Conservation (phyloP, 176 grass and related monocot species). For the Lolium rigidum region DNA sequence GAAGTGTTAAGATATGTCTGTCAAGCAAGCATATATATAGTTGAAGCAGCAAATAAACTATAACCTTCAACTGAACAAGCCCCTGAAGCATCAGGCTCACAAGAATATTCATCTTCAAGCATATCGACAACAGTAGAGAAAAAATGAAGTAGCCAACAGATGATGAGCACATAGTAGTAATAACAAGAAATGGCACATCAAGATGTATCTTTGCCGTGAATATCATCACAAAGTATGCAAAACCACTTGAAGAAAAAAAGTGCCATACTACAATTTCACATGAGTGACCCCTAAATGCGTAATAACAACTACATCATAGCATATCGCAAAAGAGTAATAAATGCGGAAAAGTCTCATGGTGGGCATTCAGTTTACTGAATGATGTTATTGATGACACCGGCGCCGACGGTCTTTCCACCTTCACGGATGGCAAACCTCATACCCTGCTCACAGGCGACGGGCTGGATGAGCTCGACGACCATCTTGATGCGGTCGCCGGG, state of each 20-base stretch:
- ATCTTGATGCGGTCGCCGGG: constrained; percentile 89
- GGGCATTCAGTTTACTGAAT: constrained; percentile 61
- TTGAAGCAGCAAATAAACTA: constrained; percentile 21
- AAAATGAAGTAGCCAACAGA: constrained; percentile 9
- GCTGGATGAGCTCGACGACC: constrained; percentile 83
- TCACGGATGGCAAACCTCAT: constrained; percentile 93
- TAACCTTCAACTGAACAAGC: constrained; percentile 1
- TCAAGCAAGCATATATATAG: constrained; percentile 10
- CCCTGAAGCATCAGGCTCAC: background rate
- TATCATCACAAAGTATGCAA: constrained; percentile 31
- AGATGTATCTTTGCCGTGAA: constrained; percentile 52
- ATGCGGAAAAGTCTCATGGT: constrained; percentile 51
- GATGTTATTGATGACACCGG: constrained; percentile 78
- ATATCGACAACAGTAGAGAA: constrained; percentile 27
- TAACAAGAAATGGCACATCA: constrained; percentile 8
- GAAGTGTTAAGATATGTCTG: background rate
- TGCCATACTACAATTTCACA: constrained; percentile 66
- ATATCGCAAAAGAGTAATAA: constrained; percentile 60
- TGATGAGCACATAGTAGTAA: background rate
- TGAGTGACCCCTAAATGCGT: constrained; percentile 53
- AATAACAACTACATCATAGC: constrained; percentile 69
- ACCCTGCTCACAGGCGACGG: constrained; percentile 76
- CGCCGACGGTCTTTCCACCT: constrained; percentile 89
- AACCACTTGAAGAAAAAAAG: constrained; percentile 60
- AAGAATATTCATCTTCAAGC: constrained; percentile 43